These are phyloP conservation scores for Heliosperma pusillum DNA, from an alignment of 148 eudicot species.

Conservation along the genomic window DNA sequence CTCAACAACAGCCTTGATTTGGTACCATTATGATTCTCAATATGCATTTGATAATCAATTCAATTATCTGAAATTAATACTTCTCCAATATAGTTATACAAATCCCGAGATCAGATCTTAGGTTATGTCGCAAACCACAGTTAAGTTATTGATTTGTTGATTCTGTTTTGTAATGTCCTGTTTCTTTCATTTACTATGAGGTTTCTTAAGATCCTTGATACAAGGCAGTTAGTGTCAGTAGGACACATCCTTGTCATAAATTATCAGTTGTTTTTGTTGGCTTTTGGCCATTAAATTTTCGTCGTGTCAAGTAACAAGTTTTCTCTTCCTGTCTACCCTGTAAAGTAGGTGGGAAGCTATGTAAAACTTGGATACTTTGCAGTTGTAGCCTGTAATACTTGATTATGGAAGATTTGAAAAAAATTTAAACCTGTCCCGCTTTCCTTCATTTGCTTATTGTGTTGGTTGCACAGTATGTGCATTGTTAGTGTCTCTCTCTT, in stretches of 20 bases:
- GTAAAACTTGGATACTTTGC: constrained; percentile 14
- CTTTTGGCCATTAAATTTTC: constrained; percentile 5
- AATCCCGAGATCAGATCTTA: constrained; percentile 24
- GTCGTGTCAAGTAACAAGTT: constrained; percentile 1
- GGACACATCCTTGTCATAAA: constrained; percentile 11
- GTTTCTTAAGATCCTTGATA: constrained; percentile 1
- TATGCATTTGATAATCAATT: not conserved
- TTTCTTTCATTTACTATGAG: constrained; percentile 8
- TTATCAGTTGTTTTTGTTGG: constrained; percentile 4
- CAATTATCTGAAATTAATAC: not conserved
- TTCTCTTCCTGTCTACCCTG: constrained; percentile 5
- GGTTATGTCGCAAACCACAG: constrained; percentile 8
- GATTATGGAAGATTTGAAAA: not conserved
- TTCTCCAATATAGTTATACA: constrained; percentile 20
- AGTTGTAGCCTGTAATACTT: not conserved
- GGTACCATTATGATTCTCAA: constrained; percentile 20
- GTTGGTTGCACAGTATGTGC: not conserved
- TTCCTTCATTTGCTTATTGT: not conserved
- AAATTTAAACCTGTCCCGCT: not conserved
- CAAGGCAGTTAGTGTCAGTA: constrained; percentile 19
- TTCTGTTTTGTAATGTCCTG: constrained; percentile 12
- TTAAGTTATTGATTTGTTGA: constrained; percentile 25
- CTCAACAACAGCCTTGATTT: constrained; percentile 82
- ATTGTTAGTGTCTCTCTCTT: constrained; percentile 1
- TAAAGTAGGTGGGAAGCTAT: not conserved